Percentiles rank a stretch among this genome's conserved stretches.
Evolutionary conservation across 495 filamentous ascomycete species (phyloP).

Genomic region (Evernia prunastri): DNA sequence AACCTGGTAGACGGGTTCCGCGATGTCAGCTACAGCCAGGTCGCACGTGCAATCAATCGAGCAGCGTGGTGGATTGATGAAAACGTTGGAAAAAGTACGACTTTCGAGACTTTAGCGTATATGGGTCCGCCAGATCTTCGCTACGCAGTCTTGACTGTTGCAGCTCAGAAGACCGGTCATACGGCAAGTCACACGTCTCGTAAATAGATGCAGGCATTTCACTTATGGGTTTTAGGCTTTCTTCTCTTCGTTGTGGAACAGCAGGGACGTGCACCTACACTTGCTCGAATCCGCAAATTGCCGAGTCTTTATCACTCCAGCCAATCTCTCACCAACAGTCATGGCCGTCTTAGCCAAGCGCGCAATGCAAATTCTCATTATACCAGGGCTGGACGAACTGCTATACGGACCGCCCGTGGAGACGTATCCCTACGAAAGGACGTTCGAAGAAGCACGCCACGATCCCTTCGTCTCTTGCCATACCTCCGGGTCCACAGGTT

Average conservation of each 20-base stretch:
- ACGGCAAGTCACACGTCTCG: slow-evolving; percentile 24
- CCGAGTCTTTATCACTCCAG: slow-evolving; percentile 32
- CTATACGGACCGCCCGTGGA: neutral
- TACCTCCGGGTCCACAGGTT: slow-evolving; percentile 7
- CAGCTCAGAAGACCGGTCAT: slow-evolving; percentile 36
- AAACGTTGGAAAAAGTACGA: slow-evolving; percentile 29
- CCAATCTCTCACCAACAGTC: slow-evolving; percentile 23
- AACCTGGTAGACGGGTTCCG: slow-evolving; percentile 48
- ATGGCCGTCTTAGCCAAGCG: slow-evolving; percentile 26
- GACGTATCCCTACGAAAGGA: slow-evolving; percentile 9
- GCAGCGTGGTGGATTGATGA: slow-evolving; percentile 45
- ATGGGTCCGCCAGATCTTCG: slow-evolving; percentile 40
- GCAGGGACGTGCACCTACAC: slow-evolving; percentile 35
- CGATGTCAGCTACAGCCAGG: slow-evolving; percentile 40
- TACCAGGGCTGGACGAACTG: neutral
- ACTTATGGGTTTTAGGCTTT: slow-evolving; percentile 25
- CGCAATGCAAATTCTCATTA: slow-evolving; percentile 22
- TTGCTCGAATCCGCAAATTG: slow-evolving; percentile 36
- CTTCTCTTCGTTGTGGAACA: slow-evolving; percentile 39
- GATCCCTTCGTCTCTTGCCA: neutral
- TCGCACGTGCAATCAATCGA: slow-evolving; percentile 49
- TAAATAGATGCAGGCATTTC: neutral
- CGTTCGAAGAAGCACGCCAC: neutral
- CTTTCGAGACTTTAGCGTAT: slow-evolving; percentile 32
- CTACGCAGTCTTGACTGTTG: slow-evolving; percentile 36